phyloP scores from a whole-genome alignment of 1,139 yeast species.

The Kodamaea derodonti region DNA sequence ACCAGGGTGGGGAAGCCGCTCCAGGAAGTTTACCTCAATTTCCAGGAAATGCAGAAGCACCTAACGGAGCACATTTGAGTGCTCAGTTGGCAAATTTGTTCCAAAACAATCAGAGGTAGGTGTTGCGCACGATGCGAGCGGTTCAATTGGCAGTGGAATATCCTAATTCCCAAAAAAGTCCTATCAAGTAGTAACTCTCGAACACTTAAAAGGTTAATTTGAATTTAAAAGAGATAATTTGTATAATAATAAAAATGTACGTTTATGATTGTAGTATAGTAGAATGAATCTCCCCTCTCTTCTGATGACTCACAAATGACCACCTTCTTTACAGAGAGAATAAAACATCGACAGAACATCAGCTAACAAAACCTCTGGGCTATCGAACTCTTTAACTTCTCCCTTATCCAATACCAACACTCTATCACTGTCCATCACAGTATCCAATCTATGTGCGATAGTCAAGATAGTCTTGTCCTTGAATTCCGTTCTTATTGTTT shows the following conservation, averaged over 20 bases:
- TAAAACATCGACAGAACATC: constrained; percentile 17
- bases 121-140: too few relatives aligned
- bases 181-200: too few relatives aligned
- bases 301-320: constrained; percentile 11
- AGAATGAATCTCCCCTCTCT: too few relatives aligned
- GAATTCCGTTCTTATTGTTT: constrained; percentile 21
- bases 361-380: constrained; percentile 17
- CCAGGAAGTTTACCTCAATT: constrained; percentile 14
- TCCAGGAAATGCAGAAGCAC: constrained; percentile 2
- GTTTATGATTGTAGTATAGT: too few relatives aligned
- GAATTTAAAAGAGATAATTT: too few relatives aligned
- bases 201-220: too few relatives aligned
- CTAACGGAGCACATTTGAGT: constrained; percentile 25
- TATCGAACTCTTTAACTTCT: constrained; percentile 19
- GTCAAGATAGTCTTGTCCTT: constrained; percentile 23
- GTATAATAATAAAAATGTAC: too few relatives aligned
- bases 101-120: constrained; percentile 10
- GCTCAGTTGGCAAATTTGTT: constrained; percentile 38
- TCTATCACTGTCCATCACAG: constrained; percentile 24
- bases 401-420: constrained; percentile 24
- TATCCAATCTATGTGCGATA: constrained; percentile 25
- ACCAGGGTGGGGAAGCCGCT: constrained; percentile 11
- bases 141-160: too few relatives aligned
- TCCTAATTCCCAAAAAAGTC: too few relatives aligned
- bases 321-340: constrained; percentile 20